Conservation (phyloP, 148 eudicot species). For the Amaranthus cruentus region DNA sequence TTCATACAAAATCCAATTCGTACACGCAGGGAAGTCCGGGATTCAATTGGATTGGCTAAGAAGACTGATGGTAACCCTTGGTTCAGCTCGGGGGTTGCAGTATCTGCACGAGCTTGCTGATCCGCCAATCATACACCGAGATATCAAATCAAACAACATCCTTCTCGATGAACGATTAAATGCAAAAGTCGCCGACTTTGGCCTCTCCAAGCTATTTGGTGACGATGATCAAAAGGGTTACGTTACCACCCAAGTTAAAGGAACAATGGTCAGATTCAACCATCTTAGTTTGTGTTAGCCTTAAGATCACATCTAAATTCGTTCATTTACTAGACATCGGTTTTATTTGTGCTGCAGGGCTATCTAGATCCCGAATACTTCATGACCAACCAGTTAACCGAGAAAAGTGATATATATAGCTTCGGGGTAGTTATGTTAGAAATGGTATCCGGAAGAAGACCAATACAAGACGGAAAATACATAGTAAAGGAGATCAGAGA, state of each 20-base stretch:
- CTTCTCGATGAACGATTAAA: slow-evolving; percentile 48
- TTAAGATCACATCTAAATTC: background rate
- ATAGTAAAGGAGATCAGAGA: slow-evolving; percentile 56
- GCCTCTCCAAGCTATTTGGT: slow-evolving; percentile 53
- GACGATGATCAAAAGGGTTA: slow-evolving; percentile 41
- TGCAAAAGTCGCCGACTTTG: slow-evolving; percentile 75
- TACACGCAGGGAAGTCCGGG: slow-evolving; percentile 45
- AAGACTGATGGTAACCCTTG: slow-evolving; percentile 51
- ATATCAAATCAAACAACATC: slow-evolving; percentile 52
- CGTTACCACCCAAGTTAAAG: slow-evolving; percentile 71
- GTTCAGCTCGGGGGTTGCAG: slow-evolving; percentile 57
- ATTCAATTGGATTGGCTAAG: slow-evolving; percentile 54
- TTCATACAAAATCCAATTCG: background rate
- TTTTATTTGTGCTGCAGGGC: slow-evolving; percentile 39
- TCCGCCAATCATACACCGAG: slow-evolving; percentile 72
- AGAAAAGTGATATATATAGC: slow-evolving; percentile 81
- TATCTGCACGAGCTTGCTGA: slow-evolving; percentile 69
- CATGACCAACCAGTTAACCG: slow-evolving; percentile 73
- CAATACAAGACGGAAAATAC: slow-evolving; percentile 64
- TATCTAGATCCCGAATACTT: slow-evolving; percentile 85
- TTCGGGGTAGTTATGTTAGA: slow-evolving; percentile 80
- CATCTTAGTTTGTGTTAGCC: too few species aligned
- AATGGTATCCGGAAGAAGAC: slow-evolving; percentile 57
- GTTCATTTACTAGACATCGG: background rate
- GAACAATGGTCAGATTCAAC: slow-evolving; percentile 54